Conservation (phyloP, 2,329 filamentous ascomycete species). For the Fusarium palustre region DNA sequence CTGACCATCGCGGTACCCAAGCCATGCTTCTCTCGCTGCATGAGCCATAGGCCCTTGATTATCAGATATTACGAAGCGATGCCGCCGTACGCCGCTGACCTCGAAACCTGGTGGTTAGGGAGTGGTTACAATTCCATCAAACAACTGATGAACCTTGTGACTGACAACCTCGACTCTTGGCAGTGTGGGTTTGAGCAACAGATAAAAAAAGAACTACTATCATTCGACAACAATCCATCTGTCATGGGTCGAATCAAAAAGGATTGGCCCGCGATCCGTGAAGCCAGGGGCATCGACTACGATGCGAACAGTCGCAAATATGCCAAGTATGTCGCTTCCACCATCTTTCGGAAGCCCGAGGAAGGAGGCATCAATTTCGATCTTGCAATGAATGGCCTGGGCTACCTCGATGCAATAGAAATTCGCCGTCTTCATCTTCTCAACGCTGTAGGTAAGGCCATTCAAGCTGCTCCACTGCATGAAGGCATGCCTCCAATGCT, state of each 20-base stretch:
- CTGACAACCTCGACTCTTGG: slow-evolving; percentile 29
- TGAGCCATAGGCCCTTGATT: neutral
- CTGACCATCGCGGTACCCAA: neutral
- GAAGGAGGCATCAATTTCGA: slow-evolving; percentile 47
- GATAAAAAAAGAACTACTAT: slow-evolving; percentile 47
- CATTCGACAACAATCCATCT: slow-evolving; percentile 48
- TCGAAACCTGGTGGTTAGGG: slow-evolving; percentile 53
- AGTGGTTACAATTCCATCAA: slow-evolving; percentile 43
- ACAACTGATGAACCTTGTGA: slow-evolving; percentile 43
- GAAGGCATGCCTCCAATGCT: slow-evolving; percentile 39
- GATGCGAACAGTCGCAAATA: slow-evolving; percentile 47
- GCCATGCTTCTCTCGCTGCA: neutral
- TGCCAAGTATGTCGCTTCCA: slow-evolving; percentile 39
- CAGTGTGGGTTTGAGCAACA: slow-evolving; percentile 52
- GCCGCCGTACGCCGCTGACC: slow-evolving; percentile 48
- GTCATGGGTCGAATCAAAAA: slow-evolving; percentile 36
- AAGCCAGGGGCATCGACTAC: slow-evolving; percentile 32
- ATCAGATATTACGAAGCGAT: slow-evolving; percentile 35
- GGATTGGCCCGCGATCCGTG: slow-evolving; percentile 37
- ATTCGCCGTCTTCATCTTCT: slow-evolving; percentile 49
- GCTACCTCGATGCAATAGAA: slow-evolving; percentile 51
- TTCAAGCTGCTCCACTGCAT: slow-evolving; percentile 19
- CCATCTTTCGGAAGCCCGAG: slow-evolving; percentile 47
- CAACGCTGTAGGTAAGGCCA: slow-evolving; percentile 35
- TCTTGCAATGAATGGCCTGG: slow-evolving; percentile 49